These are phyloP conservation scores for Rubia peregrina DNA, from an alignment of 305 asterid genomes.

Conservation along the genomic window DNA sequence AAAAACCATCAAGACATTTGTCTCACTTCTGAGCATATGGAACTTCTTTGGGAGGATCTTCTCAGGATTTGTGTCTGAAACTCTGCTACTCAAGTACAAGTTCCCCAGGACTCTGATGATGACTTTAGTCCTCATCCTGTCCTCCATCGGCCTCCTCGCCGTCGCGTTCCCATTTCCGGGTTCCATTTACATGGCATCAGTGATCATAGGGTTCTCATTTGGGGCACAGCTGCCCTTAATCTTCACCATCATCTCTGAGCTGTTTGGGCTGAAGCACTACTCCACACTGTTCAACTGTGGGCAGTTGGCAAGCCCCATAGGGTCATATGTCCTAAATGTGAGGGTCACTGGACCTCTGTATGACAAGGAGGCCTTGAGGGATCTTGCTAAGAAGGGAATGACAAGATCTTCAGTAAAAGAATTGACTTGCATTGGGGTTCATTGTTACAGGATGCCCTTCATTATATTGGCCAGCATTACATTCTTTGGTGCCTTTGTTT, in stretches of 20 bases:
- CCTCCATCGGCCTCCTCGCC: slow-evolving; percentile 25
- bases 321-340: slow-evolving; percentile 28
- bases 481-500: slow-evolving; percentile 21
- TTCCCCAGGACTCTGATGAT: slow-evolving; percentile 32
- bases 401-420: slow-evolving; percentile 17
- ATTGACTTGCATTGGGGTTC: slow-evolving; percentile 24
- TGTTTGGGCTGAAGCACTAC: slow-evolving; percentile 26
- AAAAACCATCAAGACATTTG: slow-evolving; percentile 21
- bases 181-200: slow-evolving; percentile 23
- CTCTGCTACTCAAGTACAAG: slow-evolving; percentile 24
- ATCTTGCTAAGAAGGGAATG: slow-evolving; percentile 19
- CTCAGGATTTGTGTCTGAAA: slow-evolving; percentile 26
- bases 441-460: slow-evolving; percentile 24
- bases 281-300: slow-evolving; percentile 30
- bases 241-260: slow-evolving; percentile 28
- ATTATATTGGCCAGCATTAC: slow-evolving; percentile 26
- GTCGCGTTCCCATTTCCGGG: slow-evolving; percentile 22
- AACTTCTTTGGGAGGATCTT: slow-evolving; percentile 28
- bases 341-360: slow-evolving; percentile 23
- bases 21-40: slow-evolving; percentile 32
- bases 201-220: slow-evolving; percentile 30
- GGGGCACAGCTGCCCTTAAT: slow-evolving; percentile 27
- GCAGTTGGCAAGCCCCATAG: slow-evolving; percentile 26
- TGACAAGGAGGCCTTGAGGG: slow-evolving; percentile 26
- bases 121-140: slow-evolving; percentile 21